phyloP scores from a whole-genome alignment of 2,329 filamentous ascomycete species.

The Neoscytalidium dimidiatum region DNA sequence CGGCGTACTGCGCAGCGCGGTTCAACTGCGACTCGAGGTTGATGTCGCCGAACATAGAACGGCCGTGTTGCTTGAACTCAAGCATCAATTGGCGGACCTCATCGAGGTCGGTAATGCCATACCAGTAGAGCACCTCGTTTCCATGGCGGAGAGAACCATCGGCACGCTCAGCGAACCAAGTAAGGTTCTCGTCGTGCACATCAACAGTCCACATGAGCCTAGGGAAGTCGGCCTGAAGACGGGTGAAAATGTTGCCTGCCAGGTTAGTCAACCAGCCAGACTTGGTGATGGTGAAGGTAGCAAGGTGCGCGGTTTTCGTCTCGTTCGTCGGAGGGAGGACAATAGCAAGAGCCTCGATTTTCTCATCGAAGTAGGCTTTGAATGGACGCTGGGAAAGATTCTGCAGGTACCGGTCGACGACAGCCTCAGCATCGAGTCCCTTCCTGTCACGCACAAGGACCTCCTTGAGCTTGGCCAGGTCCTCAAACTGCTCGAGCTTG shows the following conservation, averaged over 20 bases:
- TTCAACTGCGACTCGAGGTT: conserved; percentile 86
- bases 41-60: conserved; percentile 84
- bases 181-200: conserved; percentile 92
- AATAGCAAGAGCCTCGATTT: conserved; percentile 88
- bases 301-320: conserved; percentile 74
- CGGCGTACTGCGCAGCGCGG: conserved; percentile 71
- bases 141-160: conserved; percentile 86
- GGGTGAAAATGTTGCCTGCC: conserved; percentile 90
- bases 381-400: conserved; percentile 77
- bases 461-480: conserved; percentile 75
- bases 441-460: conserved; percentile 80
- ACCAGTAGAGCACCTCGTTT: conserved; percentile 89
- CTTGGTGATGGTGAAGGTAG: conserved; percentile 91
- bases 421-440: conserved; percentile 77
- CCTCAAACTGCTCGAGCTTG: conserved; percentile 72
- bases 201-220: conserved; percentile 96
- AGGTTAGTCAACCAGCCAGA: conserved; percentile 93
- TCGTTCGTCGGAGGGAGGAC: conserved; percentile 73
- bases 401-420: conserved; percentile 84
- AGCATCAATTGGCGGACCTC: conserved; percentile 82
- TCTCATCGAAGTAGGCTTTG: conserved; percentile 91
- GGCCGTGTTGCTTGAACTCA: conserved; percentile 80
- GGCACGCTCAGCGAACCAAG: conserved; percentile 97
- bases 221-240: conserved; percentile 90
- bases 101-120: conserved; percentile 74